phyloP scores from a whole-genome alignment of 129 eudicot species.

The Centrapalus pauciflorus region DNA sequence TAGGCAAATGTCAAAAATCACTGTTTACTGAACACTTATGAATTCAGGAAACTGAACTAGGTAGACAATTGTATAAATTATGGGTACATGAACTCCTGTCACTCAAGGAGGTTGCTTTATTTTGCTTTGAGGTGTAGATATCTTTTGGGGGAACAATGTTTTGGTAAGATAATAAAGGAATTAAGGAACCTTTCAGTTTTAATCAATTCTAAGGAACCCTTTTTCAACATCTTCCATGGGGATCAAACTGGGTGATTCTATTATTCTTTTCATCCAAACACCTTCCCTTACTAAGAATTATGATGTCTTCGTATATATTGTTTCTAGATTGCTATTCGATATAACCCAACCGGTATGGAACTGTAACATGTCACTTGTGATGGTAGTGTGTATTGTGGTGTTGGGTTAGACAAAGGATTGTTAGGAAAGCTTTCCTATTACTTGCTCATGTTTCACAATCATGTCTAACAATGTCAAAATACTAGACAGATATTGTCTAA shows the following conservation, averaged over 20 bases:
- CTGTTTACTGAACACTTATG: not conserved
- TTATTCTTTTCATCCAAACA: not conserved
- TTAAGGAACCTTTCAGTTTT: not conserved
- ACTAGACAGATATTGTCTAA: not conserved
- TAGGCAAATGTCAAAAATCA: too few relatives aligned
- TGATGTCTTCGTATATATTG: not conserved
- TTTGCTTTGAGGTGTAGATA: not conserved
- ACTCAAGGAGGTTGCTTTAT: not conserved
- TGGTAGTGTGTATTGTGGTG: not conserved
- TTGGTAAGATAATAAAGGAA: not conserved
- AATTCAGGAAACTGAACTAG: not conserved
- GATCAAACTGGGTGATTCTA: not conserved
- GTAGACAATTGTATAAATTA: not conserved
- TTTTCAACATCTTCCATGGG: not conserved
- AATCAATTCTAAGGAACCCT: not conserved
- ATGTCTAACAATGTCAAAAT: not conserved
- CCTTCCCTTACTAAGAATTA: not conserved
- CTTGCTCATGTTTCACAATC: not conserved
- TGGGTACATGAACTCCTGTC: not conserved
- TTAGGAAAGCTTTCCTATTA: not conserved
- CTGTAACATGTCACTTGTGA: not conserved
- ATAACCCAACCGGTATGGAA: not conserved
- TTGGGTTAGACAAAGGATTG: not conserved
- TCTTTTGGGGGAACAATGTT: not conserved
- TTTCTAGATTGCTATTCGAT: slow-evolving; percentile 1